Percentiles rank a stretch among this genome's conserved stretches.
Evolutionary conservation across 1,139 yeast species (phyloP).

Genomic region (Schwanniomyces etchellsii): DNA sequence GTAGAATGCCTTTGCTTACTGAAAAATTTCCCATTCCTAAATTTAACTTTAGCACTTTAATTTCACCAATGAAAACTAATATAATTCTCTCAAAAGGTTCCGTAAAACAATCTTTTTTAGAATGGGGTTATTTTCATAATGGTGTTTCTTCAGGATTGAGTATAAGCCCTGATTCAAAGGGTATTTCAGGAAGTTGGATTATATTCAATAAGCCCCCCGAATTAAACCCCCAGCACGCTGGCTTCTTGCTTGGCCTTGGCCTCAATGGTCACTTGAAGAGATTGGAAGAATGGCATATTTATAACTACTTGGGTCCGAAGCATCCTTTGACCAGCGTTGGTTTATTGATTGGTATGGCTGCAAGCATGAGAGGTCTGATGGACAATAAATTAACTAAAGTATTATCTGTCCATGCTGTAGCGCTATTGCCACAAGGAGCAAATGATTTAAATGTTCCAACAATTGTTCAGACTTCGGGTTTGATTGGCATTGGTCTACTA

Average conservation of each 20-base stretch:
- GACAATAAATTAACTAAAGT: constrained; percentile 86
- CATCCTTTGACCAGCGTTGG: constrained; percentile 85
- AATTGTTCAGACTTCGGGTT: constrained; percentile 86
- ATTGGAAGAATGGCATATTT: constrained; percentile 95
- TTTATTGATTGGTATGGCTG: constrained; percentile 85
- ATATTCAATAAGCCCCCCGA: constrained; percentile 75
- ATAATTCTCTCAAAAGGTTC: constrained; percentile 55
- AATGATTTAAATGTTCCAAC: constrained; percentile 81
- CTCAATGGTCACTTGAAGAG: constrained; percentile 80
- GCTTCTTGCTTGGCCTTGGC: constrained; percentile 89
- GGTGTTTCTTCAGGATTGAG: constrained; percentile 88
- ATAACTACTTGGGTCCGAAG: constrained; percentile 88
- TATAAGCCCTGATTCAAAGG: constrained; percentile 61
- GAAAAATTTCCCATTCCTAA: constrained; percentile 80
- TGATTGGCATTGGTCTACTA: constrained; percentile 83
- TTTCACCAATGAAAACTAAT: constrained; percentile 64
- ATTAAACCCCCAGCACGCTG: constrained; percentile 83
- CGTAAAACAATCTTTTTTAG: constrained; percentile 44
- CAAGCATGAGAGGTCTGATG: constrained; percentile 79
- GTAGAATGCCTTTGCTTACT: constrained; percentile 73
- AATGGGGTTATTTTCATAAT: constrained; percentile 91
- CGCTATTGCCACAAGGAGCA: constrained; percentile 86
- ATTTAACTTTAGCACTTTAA: constrained; percentile 61
- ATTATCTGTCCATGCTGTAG: constrained; percentile 87
- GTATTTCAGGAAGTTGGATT: constrained; percentile 89